Percentiles rank a stretch among this genome's conserved stretches.
Conservation (phyloP, 345 rosid genomes). For the Gossypium ekmanianum region DNA sequence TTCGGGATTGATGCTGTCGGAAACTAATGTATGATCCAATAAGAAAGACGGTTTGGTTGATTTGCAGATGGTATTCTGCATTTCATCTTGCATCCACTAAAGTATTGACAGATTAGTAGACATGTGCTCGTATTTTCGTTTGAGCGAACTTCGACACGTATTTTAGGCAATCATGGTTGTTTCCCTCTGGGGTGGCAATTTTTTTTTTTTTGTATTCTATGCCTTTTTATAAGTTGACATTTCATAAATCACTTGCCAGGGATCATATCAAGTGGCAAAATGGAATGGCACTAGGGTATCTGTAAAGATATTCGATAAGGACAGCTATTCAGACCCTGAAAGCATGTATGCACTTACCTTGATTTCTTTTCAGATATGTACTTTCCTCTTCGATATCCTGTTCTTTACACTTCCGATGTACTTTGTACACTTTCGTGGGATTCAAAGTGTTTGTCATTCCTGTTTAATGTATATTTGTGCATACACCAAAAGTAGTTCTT, state of each 20-base stretch:
- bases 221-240: not conserved
- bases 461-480: not conserved
- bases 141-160: no score
- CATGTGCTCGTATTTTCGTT: no score
- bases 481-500: not conserved
- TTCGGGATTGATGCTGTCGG: not conserved
- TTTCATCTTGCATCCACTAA: not conserved
- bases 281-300: slow-evolving; percentile 96
- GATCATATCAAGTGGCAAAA: slow-evolving; percentile 89
- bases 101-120: no score
- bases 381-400: not conserved
- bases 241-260: slow-evolving; percentile 39
- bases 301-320: slow-evolving; percentile 86
- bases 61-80: not conserved
- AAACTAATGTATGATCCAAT: not conserved
- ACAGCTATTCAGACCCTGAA: slow-evolving; percentile 61
- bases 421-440: not conserved
- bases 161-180: no score
- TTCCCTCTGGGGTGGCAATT: no score
- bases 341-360: slow-evolving; percentile 48
- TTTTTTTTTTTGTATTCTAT: not conserved
- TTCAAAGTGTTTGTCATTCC: not conserved
- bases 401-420: not conserved
- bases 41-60: not conserved
- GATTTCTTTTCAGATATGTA: not conserved